phyloP scores from a whole-genome alignment of 2,329 filamentous ascomycete genomes.

The Fusarium miscanthi region DNA sequence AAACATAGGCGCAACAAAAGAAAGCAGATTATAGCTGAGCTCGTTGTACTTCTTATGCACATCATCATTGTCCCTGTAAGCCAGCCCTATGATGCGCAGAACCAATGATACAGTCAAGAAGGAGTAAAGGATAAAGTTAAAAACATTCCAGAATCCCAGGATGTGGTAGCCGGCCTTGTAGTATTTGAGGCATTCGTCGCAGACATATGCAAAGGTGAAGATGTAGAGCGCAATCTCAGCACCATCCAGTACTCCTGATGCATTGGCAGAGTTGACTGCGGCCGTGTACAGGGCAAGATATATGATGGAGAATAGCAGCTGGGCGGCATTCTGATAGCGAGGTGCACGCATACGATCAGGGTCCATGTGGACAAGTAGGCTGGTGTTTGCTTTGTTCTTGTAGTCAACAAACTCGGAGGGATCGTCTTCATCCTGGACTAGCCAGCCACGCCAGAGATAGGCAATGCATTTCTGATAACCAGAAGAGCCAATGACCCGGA shows the following conservation, averaged over 20 bases:
- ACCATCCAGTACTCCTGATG: constrained; percentile 81
- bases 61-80: constrained; percentile 61
- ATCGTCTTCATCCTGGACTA: constrained; percentile 94
- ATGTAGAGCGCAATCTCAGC: constrained; percentile 88
- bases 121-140: constrained; percentile 86
- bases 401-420: constrained; percentile 91
- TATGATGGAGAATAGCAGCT: constrained; percentile 84
- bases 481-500: constrained; percentile 87
- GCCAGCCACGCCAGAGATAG: constrained; percentile 94
- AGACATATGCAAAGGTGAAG: constrained; percentile 91
- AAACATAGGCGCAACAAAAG: constrained; percentile 95
- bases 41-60: constrained; percentile 74
- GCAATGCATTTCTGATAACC: constrained; percentile 96
- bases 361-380: constrained; percentile 85
- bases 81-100: constrained; percentile 81
- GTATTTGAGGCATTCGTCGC: constrained; percentile 87
- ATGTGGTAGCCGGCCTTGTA: constrained; percentile 95
- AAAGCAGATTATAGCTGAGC: constrained; percentile 92
- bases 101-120: constrained; percentile 83
- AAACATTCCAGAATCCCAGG: constrained; percentile 95
- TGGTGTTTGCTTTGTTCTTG: constrained; percentile 80
- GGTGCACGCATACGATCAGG: constrained; percentile 95
- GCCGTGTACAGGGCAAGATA: constrained; percentile 88
- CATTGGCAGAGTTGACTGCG: constrained; percentile 95
- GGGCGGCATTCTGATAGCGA: constrained; percentile 89